A percentile compares a stretch with the other conserved stretches of the same genome.
Conservation (phyloP, 805 yeast genomes). For the Candida hispaniensis region DNA sequence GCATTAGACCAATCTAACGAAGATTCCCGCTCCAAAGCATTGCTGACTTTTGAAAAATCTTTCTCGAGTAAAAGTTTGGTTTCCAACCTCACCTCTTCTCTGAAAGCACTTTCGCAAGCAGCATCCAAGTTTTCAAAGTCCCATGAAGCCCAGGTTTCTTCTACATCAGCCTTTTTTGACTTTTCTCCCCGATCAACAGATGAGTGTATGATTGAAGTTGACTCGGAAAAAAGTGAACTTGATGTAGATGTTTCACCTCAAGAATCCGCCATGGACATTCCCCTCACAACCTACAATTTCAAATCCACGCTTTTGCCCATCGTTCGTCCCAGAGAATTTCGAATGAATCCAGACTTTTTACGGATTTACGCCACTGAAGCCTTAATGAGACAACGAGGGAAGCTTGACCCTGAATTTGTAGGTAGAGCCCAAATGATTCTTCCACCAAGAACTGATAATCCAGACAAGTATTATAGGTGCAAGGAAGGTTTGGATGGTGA, state of each 20-base stretch:
- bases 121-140: slow-evolving; percentile 22
- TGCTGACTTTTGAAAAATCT: too few species aligned
- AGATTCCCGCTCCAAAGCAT: too few species aligned
- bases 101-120: slow-evolving; percentile 20
- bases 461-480: slow-evolving; percentile 10
- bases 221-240: slow-evolving; percentile 3
- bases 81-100: slow-evolving; percentile 22
- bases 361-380: slow-evolving; percentile 29
- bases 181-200: slow-evolving; percentile 23
- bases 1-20: too few species aligned
- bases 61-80: too few species aligned
- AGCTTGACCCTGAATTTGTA: slow-evolving; percentile 26
- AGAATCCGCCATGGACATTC: slow-evolving; percentile 12
- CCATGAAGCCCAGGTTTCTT: slow-evolving; percentile 20
- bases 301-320: slow-evolving; percentile 25
- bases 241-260: slow-evolving; percentile 3
- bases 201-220: slow-evolving; percentile 18
- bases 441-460: slow-evolving; percentile 23
- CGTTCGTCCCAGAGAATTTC: slow-evolving; percentile 27
- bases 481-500: slow-evolving; percentile 18
- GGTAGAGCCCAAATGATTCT: slow-evolving; percentile 28
- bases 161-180: slow-evolving; percentile 20
- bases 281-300: slow-evolving; percentile 26
- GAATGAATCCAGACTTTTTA: slow-evolving; percentile 29
- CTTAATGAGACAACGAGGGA: slow-evolving; percentile 28